Percentiles rank a stretch among this genome's conserved stretches.
Evolutionary conservation across 495 filamentous ascomycete genomes (phyloP).

Genomic region (Chaetomium fimeti): DNA sequence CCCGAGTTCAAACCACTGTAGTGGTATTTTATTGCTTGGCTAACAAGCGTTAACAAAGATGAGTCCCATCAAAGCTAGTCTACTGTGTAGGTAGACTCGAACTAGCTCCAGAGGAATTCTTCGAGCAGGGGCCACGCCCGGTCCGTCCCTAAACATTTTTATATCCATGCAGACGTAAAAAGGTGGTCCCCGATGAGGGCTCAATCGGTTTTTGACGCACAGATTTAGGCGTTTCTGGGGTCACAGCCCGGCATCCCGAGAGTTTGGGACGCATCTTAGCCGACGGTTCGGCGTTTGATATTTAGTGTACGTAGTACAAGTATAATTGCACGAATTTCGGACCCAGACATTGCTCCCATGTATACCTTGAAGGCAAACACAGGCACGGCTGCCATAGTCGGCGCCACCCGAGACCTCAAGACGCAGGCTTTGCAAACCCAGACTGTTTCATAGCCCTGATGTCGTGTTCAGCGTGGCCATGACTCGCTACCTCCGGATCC

Average conservation of each 20-base stretch:
- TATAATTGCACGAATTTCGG: neutral
- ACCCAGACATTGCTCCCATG: neutral
- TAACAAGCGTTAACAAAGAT: no score
- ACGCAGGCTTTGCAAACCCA: neutral
- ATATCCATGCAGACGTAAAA: no score
- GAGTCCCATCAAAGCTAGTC: no score
- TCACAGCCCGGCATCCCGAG: neutral
- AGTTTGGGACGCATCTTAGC: conserved; percentile 4
- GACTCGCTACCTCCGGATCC: neutral
- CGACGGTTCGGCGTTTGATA: neutral
- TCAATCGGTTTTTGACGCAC: no score
- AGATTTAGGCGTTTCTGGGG: neutral
- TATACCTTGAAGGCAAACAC: neutral
- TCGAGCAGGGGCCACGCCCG: no score
- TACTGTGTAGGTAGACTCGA: no score
- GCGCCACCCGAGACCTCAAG: neutral
- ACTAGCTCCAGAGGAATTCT: no score
- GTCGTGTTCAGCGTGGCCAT: neutral
- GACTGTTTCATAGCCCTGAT: neutral
- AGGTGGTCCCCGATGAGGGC: no score
- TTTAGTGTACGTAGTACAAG: neutral
- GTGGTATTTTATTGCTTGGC: no score
- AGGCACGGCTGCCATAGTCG: neutral
- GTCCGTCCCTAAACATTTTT: no score
- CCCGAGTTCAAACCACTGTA: no score